phyloP scores from a whole-genome alignment of 73 alveolate genomes.

The Urostyla sp. region DNA sequence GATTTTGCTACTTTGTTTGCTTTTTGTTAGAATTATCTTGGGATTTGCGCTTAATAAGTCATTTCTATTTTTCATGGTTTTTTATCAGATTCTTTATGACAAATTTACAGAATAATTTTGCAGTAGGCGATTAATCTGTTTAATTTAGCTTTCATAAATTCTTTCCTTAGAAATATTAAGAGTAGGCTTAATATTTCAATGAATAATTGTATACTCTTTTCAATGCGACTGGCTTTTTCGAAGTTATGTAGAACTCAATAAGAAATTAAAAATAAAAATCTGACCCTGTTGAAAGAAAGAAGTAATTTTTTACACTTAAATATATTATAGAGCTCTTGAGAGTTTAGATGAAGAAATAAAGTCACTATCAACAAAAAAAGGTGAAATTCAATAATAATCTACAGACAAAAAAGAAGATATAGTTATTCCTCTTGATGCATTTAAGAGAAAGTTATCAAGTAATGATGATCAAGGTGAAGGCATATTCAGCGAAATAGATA shows the following conservation, averaged over 20 bases:
- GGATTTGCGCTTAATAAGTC: neutral
- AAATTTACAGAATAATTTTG: neutral
- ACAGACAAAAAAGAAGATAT: conserved; percentile 19
- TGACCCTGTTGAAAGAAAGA: conserved; percentile 19
- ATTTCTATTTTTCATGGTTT: conserved; percentile 28
- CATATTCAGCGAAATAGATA: conserved; percentile 4
- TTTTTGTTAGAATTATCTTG: neutral
- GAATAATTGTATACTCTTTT: neutral
- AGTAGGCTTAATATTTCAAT: neutral
- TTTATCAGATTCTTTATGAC: conserved; percentile 25
- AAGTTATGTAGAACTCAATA: neutral
- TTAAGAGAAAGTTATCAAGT: too few species aligned
- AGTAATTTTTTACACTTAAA: neutral
- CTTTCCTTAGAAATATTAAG: neutral
- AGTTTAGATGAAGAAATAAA: conserved; percentile 36
- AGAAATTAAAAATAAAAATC: neutral
- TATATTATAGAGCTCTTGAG: conserved; percentile 18
- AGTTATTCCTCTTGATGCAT: neutral
- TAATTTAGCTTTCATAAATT: conserved; percentile 9
- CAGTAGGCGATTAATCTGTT: conserved; percentile 2
- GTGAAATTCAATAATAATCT: too few species aligned
- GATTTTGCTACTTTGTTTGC: neutral
- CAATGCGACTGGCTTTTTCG: neutral
- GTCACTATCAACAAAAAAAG: neutral
- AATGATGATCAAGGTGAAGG: conserved; percentile 6